Percentiles rank a stretch among this genome's conserved stretches.
Evolutionary conservation across 805 yeast genomes (phyloP).

Genomic region (Saccharomyces eubayanus): DNA sequence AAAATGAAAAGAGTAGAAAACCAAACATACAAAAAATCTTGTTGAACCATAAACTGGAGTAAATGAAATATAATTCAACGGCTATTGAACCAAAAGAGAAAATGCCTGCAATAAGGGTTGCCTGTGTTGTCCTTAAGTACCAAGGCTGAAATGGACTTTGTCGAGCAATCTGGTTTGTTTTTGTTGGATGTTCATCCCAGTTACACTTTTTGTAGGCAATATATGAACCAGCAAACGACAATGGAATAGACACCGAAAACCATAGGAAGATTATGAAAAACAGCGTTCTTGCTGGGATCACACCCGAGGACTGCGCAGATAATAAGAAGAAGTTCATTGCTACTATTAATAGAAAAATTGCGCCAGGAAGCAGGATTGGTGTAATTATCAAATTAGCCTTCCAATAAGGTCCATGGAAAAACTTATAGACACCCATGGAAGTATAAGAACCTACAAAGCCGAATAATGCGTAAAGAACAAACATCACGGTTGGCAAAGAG

Average conservation of each 20-base stretch:
- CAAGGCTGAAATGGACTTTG: slow-evolving; percentile 92
- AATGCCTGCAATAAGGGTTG: slow-evolving; percentile 72
- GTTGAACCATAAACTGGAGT: slow-evolving; percentile 88
- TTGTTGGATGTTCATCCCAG: slow-evolving; percentile 59
- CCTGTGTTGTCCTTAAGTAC: slow-evolving; percentile 63
- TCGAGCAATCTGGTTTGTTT: slow-evolving; percentile 91
- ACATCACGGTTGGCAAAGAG: slow-evolving; percentile 81
- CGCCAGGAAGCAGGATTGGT: slow-evolving; percentile 77
- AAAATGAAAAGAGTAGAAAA: slow-evolving; percentile 78
- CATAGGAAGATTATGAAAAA: slow-evolving; percentile 72
- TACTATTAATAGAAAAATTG: slow-evolving; percentile 53
- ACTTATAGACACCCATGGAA: slow-evolving; percentile 78
- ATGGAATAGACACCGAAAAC: slow-evolving; percentile 78
- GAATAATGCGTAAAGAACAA: slow-evolving; percentile 69
- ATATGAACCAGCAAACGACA: slow-evolving; percentile 73
- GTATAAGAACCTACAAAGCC: slow-evolving; percentile 80
- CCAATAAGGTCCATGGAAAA: slow-evolving; percentile 90
- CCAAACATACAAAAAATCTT: slow-evolving; percentile 96
- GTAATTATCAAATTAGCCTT: slow-evolving; percentile 75
- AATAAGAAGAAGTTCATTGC: slow-evolving; percentile 76
- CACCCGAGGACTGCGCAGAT: slow-evolving; percentile 77
- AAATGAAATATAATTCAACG: slow-evolving; percentile 88
- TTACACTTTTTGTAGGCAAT: slow-evolving; percentile 57
- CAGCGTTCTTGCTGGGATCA: slow-evolving; percentile 88
- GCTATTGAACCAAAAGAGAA: slow-evolving; percentile 94